Percentiles rank a stretch among this genome's conserved stretches.
Conservation (phyloP, 176 grass and related monocot genomes). For the Bolboschoenus planiculmis region DNA sequence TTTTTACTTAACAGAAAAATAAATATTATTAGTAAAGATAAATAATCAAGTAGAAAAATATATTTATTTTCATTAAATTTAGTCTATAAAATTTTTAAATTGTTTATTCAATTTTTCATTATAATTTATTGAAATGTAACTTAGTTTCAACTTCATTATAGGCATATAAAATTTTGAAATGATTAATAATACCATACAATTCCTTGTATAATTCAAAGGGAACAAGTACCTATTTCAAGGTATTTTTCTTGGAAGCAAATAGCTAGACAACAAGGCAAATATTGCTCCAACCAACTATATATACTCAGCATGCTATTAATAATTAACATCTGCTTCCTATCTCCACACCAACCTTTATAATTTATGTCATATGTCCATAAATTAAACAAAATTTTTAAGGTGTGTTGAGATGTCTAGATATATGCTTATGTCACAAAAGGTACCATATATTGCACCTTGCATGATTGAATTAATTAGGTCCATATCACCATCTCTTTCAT, state of each 20-base stretch:
- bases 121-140: not conserved
- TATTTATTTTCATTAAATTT: too few species aligned
- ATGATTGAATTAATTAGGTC: slow-evolving; percentile 3
- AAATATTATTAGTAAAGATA: too few species aligned
- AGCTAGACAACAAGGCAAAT: not conserved
- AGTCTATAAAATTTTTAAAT: too few species aligned
- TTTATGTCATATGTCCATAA: not conserved
- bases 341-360: not conserved
- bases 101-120: not conserved
- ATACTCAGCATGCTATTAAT: not conserved
- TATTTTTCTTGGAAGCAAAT: not conserved
- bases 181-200: not conserved
- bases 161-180: not conserved
- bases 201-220: not conserved
- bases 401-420: not conserved
- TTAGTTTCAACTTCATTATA: not conserved
- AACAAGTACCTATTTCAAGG: not conserved
- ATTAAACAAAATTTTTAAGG: not conserved
- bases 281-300: not conserved
- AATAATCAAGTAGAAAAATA: too few species aligned
- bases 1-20: too few species aligned
- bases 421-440: not conserved
- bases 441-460: not conserved
- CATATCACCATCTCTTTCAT: not conserved
- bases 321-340: not conserved